These are phyloP conservation scores for Trypanosoma avium DNA, from an alignment of 208 protist genomes.

Conservation along the genomic window DNA sequence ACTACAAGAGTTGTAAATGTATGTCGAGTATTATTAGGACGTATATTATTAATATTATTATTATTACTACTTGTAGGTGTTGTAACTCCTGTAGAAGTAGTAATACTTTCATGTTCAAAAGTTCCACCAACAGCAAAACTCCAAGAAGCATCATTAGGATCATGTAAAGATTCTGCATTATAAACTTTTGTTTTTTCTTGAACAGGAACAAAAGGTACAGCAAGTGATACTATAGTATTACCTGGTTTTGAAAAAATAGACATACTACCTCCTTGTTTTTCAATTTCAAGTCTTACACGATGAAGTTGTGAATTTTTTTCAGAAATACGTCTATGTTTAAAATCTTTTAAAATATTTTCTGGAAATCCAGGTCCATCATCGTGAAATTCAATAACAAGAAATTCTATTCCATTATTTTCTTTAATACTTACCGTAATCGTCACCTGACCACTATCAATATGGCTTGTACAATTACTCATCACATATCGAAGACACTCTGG, in stretches of 20 bases:
- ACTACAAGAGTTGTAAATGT: conserved; percentile 82
- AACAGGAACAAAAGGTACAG: conserved; percentile 74
- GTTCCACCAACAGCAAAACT: background rate
- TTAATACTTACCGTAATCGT: conserved; percentile 66
- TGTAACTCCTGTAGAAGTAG: background rate
- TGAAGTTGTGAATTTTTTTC: conserved; percentile 40
- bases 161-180: background rate
- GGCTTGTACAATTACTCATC: conserved; percentile 51
- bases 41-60: background rate
- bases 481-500: conserved; percentile 78
- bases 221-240: conserved; percentile 52
- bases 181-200: conserved; percentile 20
- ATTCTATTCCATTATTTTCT: conserved; percentile 73
- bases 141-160: background rate
- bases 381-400: conserved; percentile 84
- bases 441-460: conserved; percentile 32
- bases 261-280: conserved; percentile 82
- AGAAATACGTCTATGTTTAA: conserved; percentile 25
- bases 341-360: conserved; percentile 35
- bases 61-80: background rate
- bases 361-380: conserved; percentile 57
- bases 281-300: conserved; percentile 56
- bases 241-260: conserved; percentile 33
- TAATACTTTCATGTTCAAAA: background rate
- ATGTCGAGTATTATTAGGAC: background rate